A percentile compares a stretch with the other conserved stretches of the same genome.
Evolutionary conservation across 176 grass and related monocot species (phyloP).

Genomic region (Carex myosuroides): DNA sequence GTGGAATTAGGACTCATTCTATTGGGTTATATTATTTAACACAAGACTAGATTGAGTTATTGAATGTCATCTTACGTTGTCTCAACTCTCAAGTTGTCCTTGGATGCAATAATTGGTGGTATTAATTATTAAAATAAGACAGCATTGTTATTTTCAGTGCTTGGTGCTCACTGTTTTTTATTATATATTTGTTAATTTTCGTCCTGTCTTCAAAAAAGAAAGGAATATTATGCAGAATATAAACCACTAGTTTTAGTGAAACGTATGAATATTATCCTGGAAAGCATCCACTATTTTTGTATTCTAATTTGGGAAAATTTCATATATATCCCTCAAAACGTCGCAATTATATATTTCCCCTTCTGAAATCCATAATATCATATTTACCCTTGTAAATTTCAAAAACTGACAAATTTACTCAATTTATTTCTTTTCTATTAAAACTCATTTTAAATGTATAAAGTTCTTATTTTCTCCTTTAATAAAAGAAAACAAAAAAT

Average conservation of each 20-base stretch:
- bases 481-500: no score
- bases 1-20: not conserved
- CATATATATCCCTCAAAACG: no score
- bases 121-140: slow-evolving; percentile 1
- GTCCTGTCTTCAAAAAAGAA: not conserved
- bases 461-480: no score
- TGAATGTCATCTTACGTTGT: not conserved
- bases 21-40: not conserved
- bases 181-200: no score
- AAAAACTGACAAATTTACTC: no score
- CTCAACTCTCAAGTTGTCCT: not conserved
- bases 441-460: no score
- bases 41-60: not conserved
- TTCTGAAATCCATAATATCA: no score
- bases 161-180: not conserved
- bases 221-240: not conserved
- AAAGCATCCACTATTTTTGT: not conserved
- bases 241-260: not conserved
- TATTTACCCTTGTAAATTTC: no score
- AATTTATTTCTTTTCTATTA: no score
- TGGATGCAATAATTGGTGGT: not conserved
- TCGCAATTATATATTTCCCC: no score
- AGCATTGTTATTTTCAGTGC: not conserved
- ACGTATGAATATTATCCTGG: not conserved
- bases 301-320: not conserved